These are phyloP conservation scores for Panicum virgatum DNA, from an alignment of 202 grass and related monocot species.

Conservation along the genomic window DNA sequence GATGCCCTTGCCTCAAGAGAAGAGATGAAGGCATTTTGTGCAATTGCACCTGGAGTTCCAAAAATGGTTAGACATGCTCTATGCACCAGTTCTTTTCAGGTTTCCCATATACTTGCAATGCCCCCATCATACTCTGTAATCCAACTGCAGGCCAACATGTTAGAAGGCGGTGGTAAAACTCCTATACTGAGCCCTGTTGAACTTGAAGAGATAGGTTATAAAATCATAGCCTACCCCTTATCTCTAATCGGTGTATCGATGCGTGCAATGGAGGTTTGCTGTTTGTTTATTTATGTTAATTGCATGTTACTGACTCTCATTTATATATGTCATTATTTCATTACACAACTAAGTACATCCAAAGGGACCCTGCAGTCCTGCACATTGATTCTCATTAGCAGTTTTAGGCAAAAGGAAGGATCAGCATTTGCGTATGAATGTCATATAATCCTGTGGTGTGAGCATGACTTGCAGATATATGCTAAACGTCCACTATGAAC, in stretches of 20 bases:
- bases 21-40: conserved; percentile 86
- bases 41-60: conserved; percentile 69
- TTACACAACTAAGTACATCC: background rate
- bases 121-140: background rate
- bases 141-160: conserved; percentile 79
- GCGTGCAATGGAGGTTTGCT: conserved; percentile 91
- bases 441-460: background rate
- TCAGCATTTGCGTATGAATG: background rate
- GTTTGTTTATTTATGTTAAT: background rate
- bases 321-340: background rate
- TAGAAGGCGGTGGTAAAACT: conserved; percentile 94
- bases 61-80: conserved; percentile 71
- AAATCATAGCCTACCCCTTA: conserved; percentile 76
- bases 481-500: background rate
- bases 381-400: background rate
- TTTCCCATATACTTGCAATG: background rate
- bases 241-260: conserved; percentile 90
- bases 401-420: background rate
- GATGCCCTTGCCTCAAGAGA: conserved; percentile 92
- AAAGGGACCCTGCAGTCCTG: conserved; percentile 17
- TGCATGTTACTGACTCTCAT: background rate
- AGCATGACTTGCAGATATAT: background rate
- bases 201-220: conserved; percentile 86
- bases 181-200: conserved; percentile 87
- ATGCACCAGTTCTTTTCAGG: background rate